Conservation (phyloP, 805 yeast genomes). For the Barnettozyma vustinii region DNA sequence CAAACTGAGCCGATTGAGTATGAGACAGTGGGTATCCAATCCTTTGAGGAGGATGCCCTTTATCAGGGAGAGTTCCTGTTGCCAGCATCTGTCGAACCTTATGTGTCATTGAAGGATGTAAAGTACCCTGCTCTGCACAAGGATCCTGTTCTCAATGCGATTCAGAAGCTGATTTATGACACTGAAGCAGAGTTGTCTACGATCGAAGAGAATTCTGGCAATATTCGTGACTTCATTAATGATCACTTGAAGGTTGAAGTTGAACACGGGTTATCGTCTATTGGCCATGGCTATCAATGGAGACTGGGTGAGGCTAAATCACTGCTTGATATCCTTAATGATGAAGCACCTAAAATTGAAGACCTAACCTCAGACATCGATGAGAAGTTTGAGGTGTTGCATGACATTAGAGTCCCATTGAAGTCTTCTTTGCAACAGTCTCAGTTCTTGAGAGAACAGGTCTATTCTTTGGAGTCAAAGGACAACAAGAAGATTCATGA, state of each 20-base stretch:
- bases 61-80: constrained; percentile 23
- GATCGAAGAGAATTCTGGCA: constrained; percentile 26
- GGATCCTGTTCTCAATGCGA: constrained; percentile 13
- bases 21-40: constrained; percentile 6
- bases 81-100: constrained; percentile 16
- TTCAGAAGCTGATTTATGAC: constrained; percentile 22
- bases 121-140: constrained; percentile 19
- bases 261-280: constrained; percentile 24
- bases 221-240: constrained; percentile 25
- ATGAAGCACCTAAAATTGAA: background rate
- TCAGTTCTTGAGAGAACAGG: constrained; percentile 8
- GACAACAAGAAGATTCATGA: constrained; percentile 8
- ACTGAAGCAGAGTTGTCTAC: constrained; percentile 30
- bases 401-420: background rate
- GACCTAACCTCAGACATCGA: constrained; percentile 1
- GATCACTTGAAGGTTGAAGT: constrained; percentile 28
- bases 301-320: constrained; percentile 28
- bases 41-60: constrained; percentile 31
- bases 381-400: background rate
- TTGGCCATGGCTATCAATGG: constrained; percentile 32
- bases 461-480: constrained; percentile 6
- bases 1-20: constrained; percentile 16
- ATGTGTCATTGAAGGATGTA: constrained; percentile 18
- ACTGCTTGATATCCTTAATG: constrained; percentile 10
- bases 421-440: constrained; percentile 4